These are phyloP conservation scores for Piedraia hortae DNA, from an alignment of 2,329 filamentous ascomycete genomes.

Conservation along the genomic window DNA sequence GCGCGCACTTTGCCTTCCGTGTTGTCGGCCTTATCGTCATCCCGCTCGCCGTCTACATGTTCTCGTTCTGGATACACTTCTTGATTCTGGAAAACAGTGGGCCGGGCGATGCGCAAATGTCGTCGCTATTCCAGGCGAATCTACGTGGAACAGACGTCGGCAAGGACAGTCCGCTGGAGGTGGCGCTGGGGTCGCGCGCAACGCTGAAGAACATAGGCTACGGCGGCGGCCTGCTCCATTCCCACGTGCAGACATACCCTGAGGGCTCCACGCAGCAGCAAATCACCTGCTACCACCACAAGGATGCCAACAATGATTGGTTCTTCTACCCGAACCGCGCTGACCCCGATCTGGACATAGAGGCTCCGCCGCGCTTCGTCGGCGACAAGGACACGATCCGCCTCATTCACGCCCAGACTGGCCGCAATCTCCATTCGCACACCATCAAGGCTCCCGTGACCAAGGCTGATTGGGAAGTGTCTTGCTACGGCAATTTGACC, in stretches of 20 bases:
- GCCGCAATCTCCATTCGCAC: constrained; percentile 91
- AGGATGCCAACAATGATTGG: constrained; percentile 99
- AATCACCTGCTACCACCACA: constrained; percentile 97
- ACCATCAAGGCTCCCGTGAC: constrained; percentile 65
- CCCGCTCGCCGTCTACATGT: constrained; percentile 73
- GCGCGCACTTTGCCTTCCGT: constrained; percentile 51
- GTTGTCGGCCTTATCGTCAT: constrained; percentile 70
- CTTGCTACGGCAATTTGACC: constrained; percentile 82
- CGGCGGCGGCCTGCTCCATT: constrained; percentile 83
- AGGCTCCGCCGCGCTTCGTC: constrained; percentile 43
- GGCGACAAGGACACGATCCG: constrained; percentile 54
- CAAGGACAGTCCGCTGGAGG: constrained; percentile 75
- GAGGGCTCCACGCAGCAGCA: constrained; percentile 88
- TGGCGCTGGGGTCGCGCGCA: constrained; percentile 65
- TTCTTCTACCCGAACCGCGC: constrained; percentile 87
- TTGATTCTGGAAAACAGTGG: constrained; percentile 77
- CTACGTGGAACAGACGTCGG: constrained; percentile 80
- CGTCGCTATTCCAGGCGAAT: constrained; percentile 95
- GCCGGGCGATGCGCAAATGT: constrained; percentile 98
- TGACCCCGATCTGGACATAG: constrained; percentile 42
- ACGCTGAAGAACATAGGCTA: constrained; percentile 99
- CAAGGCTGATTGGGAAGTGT: constrained; percentile 79
- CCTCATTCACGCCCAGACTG: constrained; percentile 80
- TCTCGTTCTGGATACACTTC: constrained; percentile 90
- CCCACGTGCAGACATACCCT: constrained; percentile 84